phyloP scores from a whole-genome alignment of 257 asterid species.

The Cruciata laevipes region DNA sequence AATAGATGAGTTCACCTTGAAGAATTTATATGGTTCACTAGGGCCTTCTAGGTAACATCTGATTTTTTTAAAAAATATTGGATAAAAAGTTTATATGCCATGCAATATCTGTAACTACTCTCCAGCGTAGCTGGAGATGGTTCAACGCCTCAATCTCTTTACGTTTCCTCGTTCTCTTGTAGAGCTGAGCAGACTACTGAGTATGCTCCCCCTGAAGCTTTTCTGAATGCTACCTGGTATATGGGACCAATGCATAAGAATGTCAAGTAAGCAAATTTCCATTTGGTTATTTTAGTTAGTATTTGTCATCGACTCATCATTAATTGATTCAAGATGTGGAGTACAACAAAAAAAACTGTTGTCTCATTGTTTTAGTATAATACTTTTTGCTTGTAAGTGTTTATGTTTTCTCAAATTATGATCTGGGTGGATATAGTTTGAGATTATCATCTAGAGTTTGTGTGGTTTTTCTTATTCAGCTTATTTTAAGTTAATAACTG shows the following conservation, averaged over 20 bases:
- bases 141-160: neutral
- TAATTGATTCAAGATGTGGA: neutral
- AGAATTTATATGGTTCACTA: slow-evolving; percentile 71
- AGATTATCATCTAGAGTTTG: neutral
- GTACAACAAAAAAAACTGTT: neutral
- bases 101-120: neutral
- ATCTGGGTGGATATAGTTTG: neutral
- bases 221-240: slow-evolving; percentile 84
- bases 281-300: neutral
- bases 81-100: neutral
- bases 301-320: neutral
- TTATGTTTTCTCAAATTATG: neutral
- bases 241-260: slow-evolving; percentile 55
- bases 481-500: neutral
- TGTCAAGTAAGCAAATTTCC: slow-evolving; percentile 51
- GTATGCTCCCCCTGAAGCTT: slow-evolving; percentile 96
- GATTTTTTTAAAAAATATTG: neutral
- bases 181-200: slow-evolving; percentile 89
- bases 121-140: neutral
- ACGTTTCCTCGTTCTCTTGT: neutral
- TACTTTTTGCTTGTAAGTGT: neutral
- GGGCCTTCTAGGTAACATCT: slow-evolving; percentile 90
- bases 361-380: neutral
- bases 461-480: neutral
- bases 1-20: slow-evolving; percentile 80